Percentiles rank a stretch among this genome's conserved stretches.
Conservation (phyloP, 2,329 filamentous ascomycete species). For the Beauveria sp. region DNA sequence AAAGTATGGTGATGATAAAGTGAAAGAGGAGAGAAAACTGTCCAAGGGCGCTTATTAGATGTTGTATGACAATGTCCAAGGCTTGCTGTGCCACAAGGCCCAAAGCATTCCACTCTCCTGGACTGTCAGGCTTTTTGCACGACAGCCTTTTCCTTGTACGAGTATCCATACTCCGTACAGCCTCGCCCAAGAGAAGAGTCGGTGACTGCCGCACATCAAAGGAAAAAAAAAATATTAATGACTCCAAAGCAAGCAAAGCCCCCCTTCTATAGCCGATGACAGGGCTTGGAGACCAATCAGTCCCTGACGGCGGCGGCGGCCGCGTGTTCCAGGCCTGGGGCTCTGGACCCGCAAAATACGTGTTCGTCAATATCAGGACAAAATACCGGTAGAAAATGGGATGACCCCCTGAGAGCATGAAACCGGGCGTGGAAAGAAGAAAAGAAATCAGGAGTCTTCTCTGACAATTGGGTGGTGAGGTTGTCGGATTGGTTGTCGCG, state of each 20-base stretch:
- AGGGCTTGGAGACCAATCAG: slow-evolving; percentile 4
- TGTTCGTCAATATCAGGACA: background rate
- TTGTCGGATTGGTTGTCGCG: background rate
- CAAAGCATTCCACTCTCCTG: too few species aligned
- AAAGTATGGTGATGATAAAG: background rate
- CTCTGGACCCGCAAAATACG: slow-evolving; percentile 1
- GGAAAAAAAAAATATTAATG: background rate
- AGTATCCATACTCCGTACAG: background rate
- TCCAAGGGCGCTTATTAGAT: background rate
- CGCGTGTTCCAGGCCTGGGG: slow-evolving; percentile 1
- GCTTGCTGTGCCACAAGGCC: background rate
- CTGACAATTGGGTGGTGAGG: background rate
- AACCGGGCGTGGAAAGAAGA: background rate
- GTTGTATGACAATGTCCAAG: background rate
- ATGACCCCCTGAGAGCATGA: background rate
- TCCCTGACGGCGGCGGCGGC: background rate
- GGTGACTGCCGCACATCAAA: background rate
- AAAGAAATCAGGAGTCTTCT: background rate
- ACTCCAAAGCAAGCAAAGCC: too few species aligned
- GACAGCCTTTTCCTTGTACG: background rate
- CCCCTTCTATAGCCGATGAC: background rate
- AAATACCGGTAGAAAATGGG: background rate
- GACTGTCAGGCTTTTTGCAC: background rate
- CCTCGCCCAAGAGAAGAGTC: background rate
- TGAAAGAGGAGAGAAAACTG: background rate